Conservation (phyloP, 2,329 filamentous ascomycete genomes). For the Aspergillus novoparasiticus region DNA sequence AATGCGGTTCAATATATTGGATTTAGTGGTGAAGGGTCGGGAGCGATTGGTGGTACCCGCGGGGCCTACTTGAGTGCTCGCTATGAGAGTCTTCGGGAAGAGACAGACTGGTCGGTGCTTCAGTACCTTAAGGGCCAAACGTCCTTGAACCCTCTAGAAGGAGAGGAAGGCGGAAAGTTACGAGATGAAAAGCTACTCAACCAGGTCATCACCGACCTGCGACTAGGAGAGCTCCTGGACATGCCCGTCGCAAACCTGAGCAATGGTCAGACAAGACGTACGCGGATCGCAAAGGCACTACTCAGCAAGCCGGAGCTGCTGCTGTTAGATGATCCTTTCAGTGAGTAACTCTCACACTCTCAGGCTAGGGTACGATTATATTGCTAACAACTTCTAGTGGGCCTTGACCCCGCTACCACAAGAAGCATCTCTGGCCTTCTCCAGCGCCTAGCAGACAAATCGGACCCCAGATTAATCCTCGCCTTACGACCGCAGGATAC, state of each 20-base stretch:
- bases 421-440: constrained; percentile 72
- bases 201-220: constrained; percentile 69
- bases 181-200: constrained; percentile 57
- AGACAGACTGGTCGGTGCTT: constrained; percentile 80
- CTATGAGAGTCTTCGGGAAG: constrained; percentile 85
- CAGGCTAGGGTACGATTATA: not conserved
- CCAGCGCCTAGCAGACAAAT: constrained; percentile 65
- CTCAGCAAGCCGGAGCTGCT: constrained; percentile 77
- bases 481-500: constrained; percentile 82
- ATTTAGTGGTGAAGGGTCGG: constrained; percentile 73
- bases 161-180: constrained; percentile 52
- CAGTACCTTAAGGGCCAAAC: constrained; percentile 84
- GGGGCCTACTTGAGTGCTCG: constrained; percentile 84
- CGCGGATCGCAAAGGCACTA: constrained; percentile 84
- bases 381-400: constrained; percentile 56
- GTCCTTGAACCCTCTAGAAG: constrained; percentile 72
- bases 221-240: constrained; percentile 67
- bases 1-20: constrained; percentile 86
- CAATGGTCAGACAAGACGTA: constrained; percentile 87
- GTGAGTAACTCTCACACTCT: constrained; percentile 38
- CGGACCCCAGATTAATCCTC: constrained; percentile 72
- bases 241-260: constrained; percentile 88
- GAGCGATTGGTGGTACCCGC: constrained; percentile 49
- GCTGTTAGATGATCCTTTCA: constrained; percentile 90
- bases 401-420: constrained; percentile 82